Evolutionary conservation across 495 filamentous ascomycete genomes (phyloP).

Genomic region (Acidiella bohemica): DNA sequence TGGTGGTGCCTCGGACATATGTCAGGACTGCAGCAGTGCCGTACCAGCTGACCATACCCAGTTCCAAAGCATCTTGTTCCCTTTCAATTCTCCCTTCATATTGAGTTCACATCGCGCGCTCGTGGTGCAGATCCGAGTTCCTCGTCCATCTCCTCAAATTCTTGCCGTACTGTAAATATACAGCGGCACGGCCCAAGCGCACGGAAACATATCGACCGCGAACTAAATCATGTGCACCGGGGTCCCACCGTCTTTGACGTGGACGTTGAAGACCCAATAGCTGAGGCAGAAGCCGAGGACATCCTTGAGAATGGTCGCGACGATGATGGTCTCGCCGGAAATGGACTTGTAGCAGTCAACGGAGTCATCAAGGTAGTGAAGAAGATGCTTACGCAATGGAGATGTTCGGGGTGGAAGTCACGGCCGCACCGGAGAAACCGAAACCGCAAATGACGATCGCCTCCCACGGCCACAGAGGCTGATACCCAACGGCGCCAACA

Average conservation of each 20-base stretch:
- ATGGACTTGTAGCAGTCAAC: slow-evolving; percentile 51
- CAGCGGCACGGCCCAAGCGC: slow-evolving; percentile 21
- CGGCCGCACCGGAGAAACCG: slow-evolving; percentile 40
- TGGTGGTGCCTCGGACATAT: no score
- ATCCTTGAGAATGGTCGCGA: slow-evolving; percentile 51
- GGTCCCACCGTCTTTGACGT: slow-evolving; percentile 19
- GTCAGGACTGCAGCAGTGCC: no score
- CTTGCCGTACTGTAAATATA: slow-evolving; percentile 25
- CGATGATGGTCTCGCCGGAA: slow-evolving; percentile 45
- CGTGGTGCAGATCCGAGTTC: slow-evolving; percentile 20
- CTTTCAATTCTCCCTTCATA: no score
- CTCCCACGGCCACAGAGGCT: slow-evolving; percentile 43
- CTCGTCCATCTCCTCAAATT: slow-evolving; percentile 22
- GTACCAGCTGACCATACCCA: no score
- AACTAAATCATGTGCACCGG: slow-evolving; percentile 15
- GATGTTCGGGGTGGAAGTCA: slow-evolving; percentile 42
- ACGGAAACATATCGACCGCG: slow-evolving; percentile 20
- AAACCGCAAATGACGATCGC: slow-evolving; percentile 38
- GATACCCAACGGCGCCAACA: slow-evolving; percentile 41
- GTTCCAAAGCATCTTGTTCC: no score
- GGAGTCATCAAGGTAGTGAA: no score
- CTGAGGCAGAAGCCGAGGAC: slow-evolving; percentile 29
- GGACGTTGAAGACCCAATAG: slow-evolving; percentile 22
- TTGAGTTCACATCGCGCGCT: slow-evolving; percentile 8
- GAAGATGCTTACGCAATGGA: slow-evolving; percentile 30